Evolutionary conservation across 2,329 filamentous ascomycete genomes (phyloP).

Genomic region (Calonectria ilicicola): DNA sequence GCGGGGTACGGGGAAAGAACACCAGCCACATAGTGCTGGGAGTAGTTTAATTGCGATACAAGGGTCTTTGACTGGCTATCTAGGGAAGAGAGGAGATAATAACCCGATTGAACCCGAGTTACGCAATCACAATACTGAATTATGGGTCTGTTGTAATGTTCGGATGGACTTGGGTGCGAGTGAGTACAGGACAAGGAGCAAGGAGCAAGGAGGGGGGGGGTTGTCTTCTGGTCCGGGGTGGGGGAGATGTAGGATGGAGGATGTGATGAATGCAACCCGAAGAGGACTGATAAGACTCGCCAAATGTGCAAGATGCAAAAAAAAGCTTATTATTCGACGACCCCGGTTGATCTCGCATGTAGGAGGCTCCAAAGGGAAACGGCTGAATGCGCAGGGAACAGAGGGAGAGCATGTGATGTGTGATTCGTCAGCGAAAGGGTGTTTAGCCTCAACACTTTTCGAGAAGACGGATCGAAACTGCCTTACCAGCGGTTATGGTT

Average conservation of each 20-base stretch:
- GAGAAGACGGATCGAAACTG: constrained; percentile 4
- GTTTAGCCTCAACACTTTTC: constrained; percentile 20
- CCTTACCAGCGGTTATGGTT: not conserved
- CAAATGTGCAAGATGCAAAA: not conserved
- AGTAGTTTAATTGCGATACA: constrained; percentile 11
- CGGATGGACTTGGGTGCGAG: not conserved
- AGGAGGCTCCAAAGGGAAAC: constrained; percentile 8
- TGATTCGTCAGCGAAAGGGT: not conserved
- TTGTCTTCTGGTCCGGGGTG: not conserved
- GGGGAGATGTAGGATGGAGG: not conserved
- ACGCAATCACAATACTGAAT: not conserved
- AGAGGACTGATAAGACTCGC: not conserved
- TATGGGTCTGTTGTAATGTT: not conserved
- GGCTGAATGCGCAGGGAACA: constrained; percentile 3
- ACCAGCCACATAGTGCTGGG: constrained; percentile 10
- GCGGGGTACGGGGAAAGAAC: constrained; percentile 32
- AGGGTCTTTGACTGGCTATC: not conserved
- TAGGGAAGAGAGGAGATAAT: not conserved
- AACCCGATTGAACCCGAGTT: not conserved
- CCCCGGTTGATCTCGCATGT: constrained; percentile 1
- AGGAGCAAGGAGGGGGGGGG: too few species aligned
- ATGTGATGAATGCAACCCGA: not conserved
- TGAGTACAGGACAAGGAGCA: too few species aligned
- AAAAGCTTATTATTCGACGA: constrained; percentile 1
- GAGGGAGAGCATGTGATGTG: constrained; percentile 10